These are phyloP conservation scores for Plantago elongata DNA, from an alignment of 257 asterid genomes.

Conservation along the genomic window DNA sequence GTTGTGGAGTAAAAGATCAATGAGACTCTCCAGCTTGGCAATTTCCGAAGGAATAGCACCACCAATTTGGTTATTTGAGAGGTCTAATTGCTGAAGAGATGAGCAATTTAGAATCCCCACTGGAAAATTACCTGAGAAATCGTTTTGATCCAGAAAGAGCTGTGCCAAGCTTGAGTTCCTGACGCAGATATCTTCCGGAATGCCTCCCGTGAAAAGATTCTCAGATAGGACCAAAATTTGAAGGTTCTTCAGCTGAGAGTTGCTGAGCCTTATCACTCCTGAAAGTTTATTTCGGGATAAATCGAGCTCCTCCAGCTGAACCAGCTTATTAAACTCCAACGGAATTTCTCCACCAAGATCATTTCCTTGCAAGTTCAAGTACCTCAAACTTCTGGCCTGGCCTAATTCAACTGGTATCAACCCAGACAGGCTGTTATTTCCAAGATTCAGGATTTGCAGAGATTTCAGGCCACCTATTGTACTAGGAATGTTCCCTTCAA, in stretches of 20 bases:
- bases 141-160: slow-evolving; percentile 51
- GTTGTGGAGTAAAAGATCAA: slow-evolving; percentile 81
- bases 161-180: slow-evolving; percentile 31
- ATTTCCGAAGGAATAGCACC: slow-evolving; percentile 52
- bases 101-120: slow-evolving; percentile 50
- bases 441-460: slow-evolving; percentile 64
- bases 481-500: slow-evolving; percentile 57
- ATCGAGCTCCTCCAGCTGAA: slow-evolving; percentile 48
- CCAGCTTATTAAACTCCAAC: slow-evolving; percentile 40
- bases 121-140: slow-evolving; percentile 60
- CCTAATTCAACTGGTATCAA: slow-evolving; percentile 49
- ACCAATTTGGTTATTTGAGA: slow-evolving; percentile 54
- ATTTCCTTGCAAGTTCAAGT: slow-evolving; percentile 75
- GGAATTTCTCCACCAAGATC: slow-evolving; percentile 60
- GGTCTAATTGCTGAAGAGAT: slow-evolving; percentile 61
- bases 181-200: slow-evolving; percentile 45
- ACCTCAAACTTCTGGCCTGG: slow-evolving; percentile 39
- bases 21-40: slow-evolving; percentile 46
- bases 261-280: slow-evolving; percentile 43
- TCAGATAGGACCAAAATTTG: slow-evolving; percentile 41
- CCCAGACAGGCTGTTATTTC: slow-evolving; percentile 77
- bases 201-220: slow-evolving; percentile 41
- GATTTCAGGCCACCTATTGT: slow-evolving; percentile 45
- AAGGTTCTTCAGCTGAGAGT: slow-evolving; percentile 41
- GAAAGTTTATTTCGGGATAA: slow-evolving; percentile 62